Conservation (phyloP, 2,329 filamentous ascomycete species). For the Scytalidium sp. region DNA sequence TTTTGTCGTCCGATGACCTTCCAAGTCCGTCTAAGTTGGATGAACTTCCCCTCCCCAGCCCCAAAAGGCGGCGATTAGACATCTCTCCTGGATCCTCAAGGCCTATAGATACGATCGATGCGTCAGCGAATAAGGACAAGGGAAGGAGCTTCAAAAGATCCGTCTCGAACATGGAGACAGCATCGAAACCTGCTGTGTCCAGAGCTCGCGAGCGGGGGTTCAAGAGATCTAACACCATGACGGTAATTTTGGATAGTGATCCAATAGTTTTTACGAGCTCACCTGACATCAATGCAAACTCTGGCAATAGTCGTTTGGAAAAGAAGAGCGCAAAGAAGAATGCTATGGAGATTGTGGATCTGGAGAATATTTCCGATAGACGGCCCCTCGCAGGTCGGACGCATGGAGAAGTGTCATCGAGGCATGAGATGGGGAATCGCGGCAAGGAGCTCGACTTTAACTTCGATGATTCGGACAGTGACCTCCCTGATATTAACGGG, state of each 20-base stretch:
- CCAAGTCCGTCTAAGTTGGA: constrained; percentile 9
- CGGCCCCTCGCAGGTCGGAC: no score
- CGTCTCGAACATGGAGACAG: constrained; percentile 33
- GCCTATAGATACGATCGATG: background rate
- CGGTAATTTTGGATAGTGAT: constrained; percentile 20
- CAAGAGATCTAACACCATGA: constrained; percentile 31
- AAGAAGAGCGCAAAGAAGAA: constrained; percentile 5
- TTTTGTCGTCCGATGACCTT: constrained; percentile 13
- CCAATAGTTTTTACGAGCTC: constrained; percentile 25
- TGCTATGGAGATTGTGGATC: background rate
- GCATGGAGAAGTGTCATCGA: background rate
- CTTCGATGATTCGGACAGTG: constrained; percentile 12
- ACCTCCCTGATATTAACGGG: constrained; percentile 11
- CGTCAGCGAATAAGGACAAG: constrained; percentile 1
- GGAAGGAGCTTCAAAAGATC: constrained; percentile 14
- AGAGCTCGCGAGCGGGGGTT: constrained; percentile 19
- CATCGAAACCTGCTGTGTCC: constrained; percentile 23
- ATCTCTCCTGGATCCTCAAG: constrained; percentile 1
- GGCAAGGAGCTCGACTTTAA: background rate
- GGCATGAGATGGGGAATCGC: background rate
- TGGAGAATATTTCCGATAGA: background rate
- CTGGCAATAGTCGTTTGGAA: constrained; percentile 12
- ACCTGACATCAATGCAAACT: constrained; percentile 19
- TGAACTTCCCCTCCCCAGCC: background rate
- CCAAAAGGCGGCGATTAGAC: constrained; percentile 5